Percentiles rank a stretch among this genome's conserved stretches.
Conservation (phyloP, 441 rosid species). For the Erysimum pusillum region DNA sequence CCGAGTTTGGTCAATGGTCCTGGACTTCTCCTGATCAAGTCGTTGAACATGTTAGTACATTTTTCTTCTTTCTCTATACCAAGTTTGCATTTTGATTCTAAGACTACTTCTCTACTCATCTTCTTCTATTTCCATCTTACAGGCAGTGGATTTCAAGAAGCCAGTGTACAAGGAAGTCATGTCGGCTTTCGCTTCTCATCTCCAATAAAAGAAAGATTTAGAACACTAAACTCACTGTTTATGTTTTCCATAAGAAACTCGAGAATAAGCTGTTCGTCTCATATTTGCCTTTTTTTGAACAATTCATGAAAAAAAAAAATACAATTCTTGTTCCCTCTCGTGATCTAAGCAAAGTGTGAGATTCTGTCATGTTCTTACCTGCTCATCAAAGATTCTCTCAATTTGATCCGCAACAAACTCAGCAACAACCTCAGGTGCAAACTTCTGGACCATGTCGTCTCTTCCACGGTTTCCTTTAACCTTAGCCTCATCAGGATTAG, state of each 20-base stretch:
- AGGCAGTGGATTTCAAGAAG: slow-evolving; percentile 91
- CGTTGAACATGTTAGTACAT: slow-evolving; percentile 61
- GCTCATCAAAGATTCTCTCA: slow-evolving; percentile 51
- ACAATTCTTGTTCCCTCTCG: slow-evolving; percentile 5
- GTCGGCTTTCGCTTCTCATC: slow-evolving; percentile 61
- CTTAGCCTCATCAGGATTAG: slow-evolving; percentile 62
- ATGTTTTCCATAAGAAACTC: neutral
- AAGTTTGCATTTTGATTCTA: neutral
- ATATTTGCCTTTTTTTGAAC: slow-evolving; percentile 4
- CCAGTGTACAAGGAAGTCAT: slow-evolving; percentile 77
- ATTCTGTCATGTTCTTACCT: slow-evolving; percentile 19
- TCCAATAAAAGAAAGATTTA: slow-evolving; percentile 37
- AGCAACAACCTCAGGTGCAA: slow-evolving; percentile 76
- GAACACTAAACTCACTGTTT: neutral
- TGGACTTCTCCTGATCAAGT: slow-evolving; percentile 84
- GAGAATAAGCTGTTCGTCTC: slow-evolving; percentile 22
- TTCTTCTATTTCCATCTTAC: slow-evolving; percentile 29
- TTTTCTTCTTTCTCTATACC: neutral
- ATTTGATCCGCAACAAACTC: slow-evolving; percentile 59
- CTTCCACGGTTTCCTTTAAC: slow-evolving; percentile 70
- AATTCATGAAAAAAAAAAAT: slow-evolving; percentile 5
- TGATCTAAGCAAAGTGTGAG: neutral
- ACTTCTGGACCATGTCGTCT: slow-evolving; percentile 70
- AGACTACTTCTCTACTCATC: neutral
- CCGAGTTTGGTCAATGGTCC: slow-evolving; percentile 88